A percentile compares a stretch with the other conserved stretches of the same genome.
Evolutionary conservation across 164 flowering plant species (phyloP).

Genomic region (Tetracentron sinense): DNA sequence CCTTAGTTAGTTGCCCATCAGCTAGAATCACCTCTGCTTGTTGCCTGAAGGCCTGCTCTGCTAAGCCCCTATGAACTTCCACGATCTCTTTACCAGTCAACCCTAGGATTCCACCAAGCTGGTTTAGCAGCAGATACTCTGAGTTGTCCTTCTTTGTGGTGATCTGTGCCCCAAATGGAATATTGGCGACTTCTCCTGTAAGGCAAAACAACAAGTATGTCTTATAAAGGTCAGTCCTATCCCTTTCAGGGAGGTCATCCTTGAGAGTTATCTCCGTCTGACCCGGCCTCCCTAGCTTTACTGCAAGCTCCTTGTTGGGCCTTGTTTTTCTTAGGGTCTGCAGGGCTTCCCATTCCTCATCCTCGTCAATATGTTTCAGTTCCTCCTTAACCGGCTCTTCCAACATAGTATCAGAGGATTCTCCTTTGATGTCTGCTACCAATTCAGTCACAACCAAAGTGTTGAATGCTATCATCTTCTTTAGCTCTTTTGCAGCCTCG

Average conservation of each 20-base stretch:
- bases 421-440: constrained; percentile 88
- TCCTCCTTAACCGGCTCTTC: constrained; percentile 43
- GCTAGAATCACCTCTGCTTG: constrained; percentile 95
- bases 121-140: constrained; percentile 62
- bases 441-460: constrained; percentile 74
- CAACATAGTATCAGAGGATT: constrained; percentile 39
- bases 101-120: constrained; percentile 80
- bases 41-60: constrained; percentile 81
- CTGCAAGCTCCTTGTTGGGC: constrained; percentile 50
- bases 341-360: constrained; percentile 76
- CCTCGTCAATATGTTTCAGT: constrained; percentile 32
- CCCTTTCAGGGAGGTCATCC: constrained; percentile 81
- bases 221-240: constrained; percentile 74
- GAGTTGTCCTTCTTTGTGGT: constrained; percentile 68
- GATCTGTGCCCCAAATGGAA: constrained; percentile 68
- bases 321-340: constrained; percentile 60
- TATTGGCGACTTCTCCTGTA: constrained; percentile 61
- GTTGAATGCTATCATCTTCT: constrained; percentile 85
- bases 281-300: constrained; percentile 47
- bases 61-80: constrained; percentile 67
- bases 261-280: constrained; percentile 86
- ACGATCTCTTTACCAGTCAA: constrained; percentile 61
- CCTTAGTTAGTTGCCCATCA: constrained; percentile 86
- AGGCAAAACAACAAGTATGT: constrained; percentile 73
- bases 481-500: constrained; percentile 77